Percentiles rank a stretch among this genome's conserved stretches.
Evolutionary conservation across 2,329 filamentous ascomycete genomes (phyloP).

Genomic region (Cercospora zeae-maydis): DNA sequence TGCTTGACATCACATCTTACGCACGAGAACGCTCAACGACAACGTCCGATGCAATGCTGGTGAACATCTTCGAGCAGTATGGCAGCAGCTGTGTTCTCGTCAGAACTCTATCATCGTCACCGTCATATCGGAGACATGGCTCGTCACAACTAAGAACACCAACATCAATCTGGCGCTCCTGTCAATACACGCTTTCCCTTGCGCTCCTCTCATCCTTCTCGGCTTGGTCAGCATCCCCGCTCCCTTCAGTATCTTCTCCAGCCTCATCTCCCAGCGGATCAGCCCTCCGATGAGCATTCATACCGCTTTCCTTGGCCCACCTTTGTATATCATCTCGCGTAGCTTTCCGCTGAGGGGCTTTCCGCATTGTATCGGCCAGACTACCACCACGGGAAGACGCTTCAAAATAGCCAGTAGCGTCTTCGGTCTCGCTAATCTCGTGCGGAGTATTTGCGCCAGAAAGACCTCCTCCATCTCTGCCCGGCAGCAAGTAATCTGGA

Average conservation of each 20-base stretch:
- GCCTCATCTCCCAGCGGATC: constrained; percentile 47
- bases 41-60: background rate
- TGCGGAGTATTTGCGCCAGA: constrained; percentile 36
- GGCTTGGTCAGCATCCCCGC: constrained; percentile 25
- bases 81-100: background rate
- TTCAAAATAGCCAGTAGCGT: constrained; percentile 32
- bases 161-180: background rate
- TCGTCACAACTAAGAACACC: background rate
- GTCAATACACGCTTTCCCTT: constrained; percentile 34
- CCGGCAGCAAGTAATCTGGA: constrained; percentile 25
- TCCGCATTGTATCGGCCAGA: constrained; percentile 34
- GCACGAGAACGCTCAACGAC: background rate
- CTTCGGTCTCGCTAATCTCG: constrained; percentile 40
- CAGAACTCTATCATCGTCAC: background rate
- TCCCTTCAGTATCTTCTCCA: constrained; percentile 2
- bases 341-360: constrained; percentile 47
- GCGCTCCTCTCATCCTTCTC: constrained; percentile 32
- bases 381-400: constrained; percentile 33
- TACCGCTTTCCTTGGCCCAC: constrained; percentile 49
- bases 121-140: background rate
- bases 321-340: constrained; percentile 37
- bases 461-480: constrained; percentile 36
- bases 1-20: background rate
- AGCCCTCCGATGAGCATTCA: constrained; percentile 44
- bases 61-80: background rate